Evolutionary conservation across 805 yeast species (phyloP).

Genomic region (Lipomyces lipofer): DNA sequence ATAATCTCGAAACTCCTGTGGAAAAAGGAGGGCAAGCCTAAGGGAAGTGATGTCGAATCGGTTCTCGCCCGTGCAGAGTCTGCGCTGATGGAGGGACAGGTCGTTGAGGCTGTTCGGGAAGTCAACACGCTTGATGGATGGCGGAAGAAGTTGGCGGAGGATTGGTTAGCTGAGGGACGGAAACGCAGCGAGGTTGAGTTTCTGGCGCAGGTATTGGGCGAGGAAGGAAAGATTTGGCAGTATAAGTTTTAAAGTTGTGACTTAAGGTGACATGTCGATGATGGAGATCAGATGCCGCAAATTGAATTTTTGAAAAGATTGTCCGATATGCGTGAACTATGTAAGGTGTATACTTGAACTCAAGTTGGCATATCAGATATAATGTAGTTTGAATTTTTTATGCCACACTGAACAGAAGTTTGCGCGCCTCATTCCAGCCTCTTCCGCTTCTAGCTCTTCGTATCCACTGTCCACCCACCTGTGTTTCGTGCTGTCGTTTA

Average conservation of each 20-base stretch:
- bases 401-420: no score
- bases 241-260: slow-evolving; percentile 14
- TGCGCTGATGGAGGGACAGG: slow-evolving; percentile 69
- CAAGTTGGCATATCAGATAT: no score
- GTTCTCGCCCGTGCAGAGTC: slow-evolving; percentile 83
- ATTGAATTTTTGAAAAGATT: no score
- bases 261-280: no score
- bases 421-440: no score
- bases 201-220: slow-evolving; percentile 53
- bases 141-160: slow-evolving; percentile 85
- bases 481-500: no score
- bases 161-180: slow-evolving; percentile 89
- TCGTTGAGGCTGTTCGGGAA: slow-evolving; percentile 90
- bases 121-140: slow-evolving; percentile 87
- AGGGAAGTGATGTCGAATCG: slow-evolving; percentile 83
- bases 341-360: no score
- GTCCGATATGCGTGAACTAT: no score
- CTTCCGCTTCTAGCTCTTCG: no score
- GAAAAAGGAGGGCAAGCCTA: slow-evolving; percentile 74
- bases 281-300: no score
- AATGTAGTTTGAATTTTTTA: no score
- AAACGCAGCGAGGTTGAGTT: slow-evolving; percentile 86
- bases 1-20: slow-evolving; percentile 74
- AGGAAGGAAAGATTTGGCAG: slow-evolving; percentile 40
- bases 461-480: no score